A percentile compares a stretch with the other conserved stretches of the same genome.
phyloP scores from a whole-genome alignment of 2,329 filamentous ascomycete species.

The Ampelomyces quisqualis region DNA sequence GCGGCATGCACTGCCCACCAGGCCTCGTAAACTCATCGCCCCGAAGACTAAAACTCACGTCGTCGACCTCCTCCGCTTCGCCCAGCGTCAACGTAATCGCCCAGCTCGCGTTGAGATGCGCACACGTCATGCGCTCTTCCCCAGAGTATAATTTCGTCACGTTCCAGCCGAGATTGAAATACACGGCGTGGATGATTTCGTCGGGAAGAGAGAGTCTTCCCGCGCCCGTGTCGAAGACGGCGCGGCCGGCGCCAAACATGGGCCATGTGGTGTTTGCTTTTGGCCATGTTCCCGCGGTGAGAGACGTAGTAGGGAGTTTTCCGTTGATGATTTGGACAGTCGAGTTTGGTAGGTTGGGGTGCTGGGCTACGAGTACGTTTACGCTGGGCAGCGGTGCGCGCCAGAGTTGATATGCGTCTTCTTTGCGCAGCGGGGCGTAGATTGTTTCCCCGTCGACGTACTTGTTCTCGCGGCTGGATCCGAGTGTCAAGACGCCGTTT shows the following conservation, averaged over 20 bases:
- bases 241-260: constrained; percentile 2
- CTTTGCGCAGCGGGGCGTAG: constrained; percentile 14
- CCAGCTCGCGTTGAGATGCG: constrained; percentile 21
- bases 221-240: constrained; percentile 23
- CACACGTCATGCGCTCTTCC: constrained; percentile 16
- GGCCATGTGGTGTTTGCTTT: constrained; percentile 7
- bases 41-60: constrained; percentile 17
- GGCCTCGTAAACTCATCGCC: constrained; percentile 4
- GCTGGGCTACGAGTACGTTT: constrained; percentile 9
- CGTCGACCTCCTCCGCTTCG: constrained; percentile 8
- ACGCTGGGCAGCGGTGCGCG: constrained; percentile 10
- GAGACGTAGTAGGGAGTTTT: neutral
- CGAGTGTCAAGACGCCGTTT: constrained; percentile 21
- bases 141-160: constrained; percentile 10
- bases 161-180: constrained; percentile 24
- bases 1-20: constrained; percentile 17
- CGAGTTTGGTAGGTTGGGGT: constrained; percentile 8
- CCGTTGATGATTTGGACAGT: constrained; percentile 1
- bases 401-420: constrained; percentile 18
- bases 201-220: constrained; percentile 15
- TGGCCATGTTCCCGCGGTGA: constrained; percentile 5
- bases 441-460: constrained; percentile 66
- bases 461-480: constrained; percentile 50
- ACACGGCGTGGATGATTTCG: constrained; percentile 12
- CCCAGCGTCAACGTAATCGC: constrained; percentile 18